Evolutionary conservation across 1,284 basidiomycete genomes (phyloP), one percentile per base, ranked within the genome.

Genomic region (Entoloma clypeatum): DNA sequence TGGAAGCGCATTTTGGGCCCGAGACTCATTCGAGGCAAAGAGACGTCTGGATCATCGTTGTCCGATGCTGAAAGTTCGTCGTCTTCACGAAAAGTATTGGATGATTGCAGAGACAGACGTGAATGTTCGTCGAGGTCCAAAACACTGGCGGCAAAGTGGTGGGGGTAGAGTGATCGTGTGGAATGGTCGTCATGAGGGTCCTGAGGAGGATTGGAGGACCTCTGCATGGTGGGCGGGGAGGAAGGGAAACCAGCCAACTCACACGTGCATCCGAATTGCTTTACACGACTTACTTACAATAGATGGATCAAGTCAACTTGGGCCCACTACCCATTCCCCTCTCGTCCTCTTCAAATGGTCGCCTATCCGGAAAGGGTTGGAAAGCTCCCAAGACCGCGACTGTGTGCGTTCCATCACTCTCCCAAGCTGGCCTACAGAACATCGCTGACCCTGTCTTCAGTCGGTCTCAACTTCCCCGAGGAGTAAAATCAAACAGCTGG

Each of bases 1-100:
- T 87, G 84, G 56, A 87, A 78, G 34, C 80, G 77, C 74, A 89
- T 84, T 59, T 79, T 86, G 19, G 86, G 86, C 11, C 86, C 86
- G 29, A 83, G 75, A 39, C 81, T 86, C 61, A 86, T 75, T 41
- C 79, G 70, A 45, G 68, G 49, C 42, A 70, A 61, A 40, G 60
- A 50, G 24, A 72, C 68, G 16, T 66, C 58, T n/a, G n/a, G n/a
- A 37, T 63, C 64, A n/a, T 66, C 66, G 26, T 59, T 47, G 8
- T 48, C 54, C 21, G 51, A 49, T 26, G 36, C 16, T 46, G 43
- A 44, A 33, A 60, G 58, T 10, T 63, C 60, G 26, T 61, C 55
- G 27, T 64, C 57, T 38, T 67, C n/a, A n/a, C n/a, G n/a, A n/a
- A n/a, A 58, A 10, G 55, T 48, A 38, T 57, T 57, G 18, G 67